Conservation (phyloP, 2,329 filamentous ascomycete species). For the Fusarium praegraminearum region DNA sequence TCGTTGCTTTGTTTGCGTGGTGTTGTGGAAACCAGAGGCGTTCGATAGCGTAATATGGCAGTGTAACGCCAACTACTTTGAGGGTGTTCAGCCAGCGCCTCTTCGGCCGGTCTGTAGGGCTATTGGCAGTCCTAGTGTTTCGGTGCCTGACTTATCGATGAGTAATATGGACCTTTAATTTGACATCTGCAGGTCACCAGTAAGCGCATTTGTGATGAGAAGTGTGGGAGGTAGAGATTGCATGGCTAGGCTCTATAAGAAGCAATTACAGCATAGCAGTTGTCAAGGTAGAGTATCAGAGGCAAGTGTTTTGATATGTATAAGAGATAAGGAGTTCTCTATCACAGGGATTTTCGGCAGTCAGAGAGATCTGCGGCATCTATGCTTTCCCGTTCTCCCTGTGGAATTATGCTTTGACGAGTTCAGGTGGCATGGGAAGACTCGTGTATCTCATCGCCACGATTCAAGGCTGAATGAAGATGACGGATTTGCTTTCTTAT, state of each 20-base stretch:
- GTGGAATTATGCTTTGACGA: not conserved
- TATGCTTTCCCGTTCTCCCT: not conserved
- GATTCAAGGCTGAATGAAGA: not conserved
- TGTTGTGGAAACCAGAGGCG: not conserved
- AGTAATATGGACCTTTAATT: conserved; percentile 11
- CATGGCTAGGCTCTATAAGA: no score
- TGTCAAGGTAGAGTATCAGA: not conserved
- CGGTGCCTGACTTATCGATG: not conserved
- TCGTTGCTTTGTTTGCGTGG: not conserved
- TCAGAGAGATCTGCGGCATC: not conserved
- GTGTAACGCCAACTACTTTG: not conserved
- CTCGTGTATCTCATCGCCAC: not conserved
- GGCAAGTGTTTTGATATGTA: not conserved
- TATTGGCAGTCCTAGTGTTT: conserved; percentile 18
- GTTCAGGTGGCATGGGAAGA: not conserved
- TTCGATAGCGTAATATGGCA: conserved; percentile 20
- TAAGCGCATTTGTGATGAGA: not conserved
- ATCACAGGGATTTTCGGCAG: not conserved
- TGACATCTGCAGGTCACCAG: not conserved
- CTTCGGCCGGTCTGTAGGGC: not conserved
- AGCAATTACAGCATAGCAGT: not conserved
- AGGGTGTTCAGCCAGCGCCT: conserved; percentile 19
- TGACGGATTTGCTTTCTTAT: not conserved
- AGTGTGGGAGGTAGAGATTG: not conserved
- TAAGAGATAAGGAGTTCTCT: not conserved